phyloP scores from a whole-genome alignment of 2,329 filamentous ascomycete genomes.

The Fusarium brevicatenulatum region DNA sequence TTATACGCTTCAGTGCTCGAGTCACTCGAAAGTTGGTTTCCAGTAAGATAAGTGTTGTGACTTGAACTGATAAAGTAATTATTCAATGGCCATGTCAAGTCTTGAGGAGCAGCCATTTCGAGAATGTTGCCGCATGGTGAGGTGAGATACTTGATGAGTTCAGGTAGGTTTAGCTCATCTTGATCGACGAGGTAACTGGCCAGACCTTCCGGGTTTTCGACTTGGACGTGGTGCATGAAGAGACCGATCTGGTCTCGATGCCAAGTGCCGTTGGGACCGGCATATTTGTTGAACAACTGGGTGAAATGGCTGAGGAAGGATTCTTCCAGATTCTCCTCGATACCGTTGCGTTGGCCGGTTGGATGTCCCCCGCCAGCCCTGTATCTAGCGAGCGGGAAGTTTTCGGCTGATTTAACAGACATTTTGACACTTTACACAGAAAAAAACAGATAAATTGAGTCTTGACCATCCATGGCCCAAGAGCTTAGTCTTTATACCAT shows the following conservation, averaged over 20 bases:
- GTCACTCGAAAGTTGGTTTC: slow-evolving; percentile 82
- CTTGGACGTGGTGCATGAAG: slow-evolving; percentile 16
- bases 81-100: slow-evolving; percentile 74
- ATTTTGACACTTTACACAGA: background rate
- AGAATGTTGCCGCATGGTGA: slow-evolving; percentile 13
- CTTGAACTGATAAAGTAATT: slow-evolving; percentile 96
- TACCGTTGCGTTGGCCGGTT: background rate
- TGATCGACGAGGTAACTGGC: slow-evolving; percentile 4
- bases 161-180: background rate
- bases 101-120: slow-evolving; percentile 48
- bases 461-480: no score
- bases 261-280: background rate
- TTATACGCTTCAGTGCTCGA: slow-evolving; percentile 82
- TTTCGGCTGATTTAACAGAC: accelerated
- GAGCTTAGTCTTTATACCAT: background rate
- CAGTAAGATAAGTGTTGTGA: slow-evolving; percentile 91
- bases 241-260: background rate
- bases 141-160: slow-evolving; percentile 14
- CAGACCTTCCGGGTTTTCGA: slow-evolving; percentile 4
- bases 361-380: slow-evolving; percentile 6
- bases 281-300: slow-evolving; percentile 9
- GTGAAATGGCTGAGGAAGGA: background rate
- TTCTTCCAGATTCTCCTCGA: slow-evolving; percentile 1
- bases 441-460: no score
- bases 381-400: background rate